Conservation (phyloP, 2,329 filamentous ascomycete species). For the Penicillium sclerotigenum region DNA sequence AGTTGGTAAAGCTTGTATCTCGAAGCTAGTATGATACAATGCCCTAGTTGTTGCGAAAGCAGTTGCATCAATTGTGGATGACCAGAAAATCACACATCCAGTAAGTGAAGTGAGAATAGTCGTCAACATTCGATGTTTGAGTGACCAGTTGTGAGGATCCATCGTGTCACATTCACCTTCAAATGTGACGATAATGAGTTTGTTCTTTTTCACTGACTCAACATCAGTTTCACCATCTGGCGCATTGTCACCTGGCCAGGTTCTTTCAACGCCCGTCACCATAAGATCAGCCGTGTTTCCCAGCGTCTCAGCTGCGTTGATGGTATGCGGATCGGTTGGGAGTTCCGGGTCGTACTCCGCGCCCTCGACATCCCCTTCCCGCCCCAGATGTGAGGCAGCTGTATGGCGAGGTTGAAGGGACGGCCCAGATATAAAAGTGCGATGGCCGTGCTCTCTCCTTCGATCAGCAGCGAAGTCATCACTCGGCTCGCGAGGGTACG, state of each 20-base stretch:
- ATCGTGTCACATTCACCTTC: slow-evolving; percentile 41
- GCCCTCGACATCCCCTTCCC: slow-evolving; percentile 9
- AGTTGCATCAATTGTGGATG: slow-evolving; percentile 50
- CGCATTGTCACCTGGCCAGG: slow-evolving; percentile 9
- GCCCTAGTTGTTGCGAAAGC: slow-evolving; percentile 41
- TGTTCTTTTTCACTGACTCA: slow-evolving; percentile 27
- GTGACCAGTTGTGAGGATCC: slow-evolving; percentile 49
- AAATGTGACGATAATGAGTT: slow-evolving; percentile 43
- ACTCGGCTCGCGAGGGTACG: not conserved
- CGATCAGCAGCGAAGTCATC: not conserved
- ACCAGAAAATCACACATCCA: slow-evolving; percentile 48
- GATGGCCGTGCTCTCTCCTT: slow-evolving; percentile 8
- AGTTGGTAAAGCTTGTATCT: slow-evolving; percentile 42
- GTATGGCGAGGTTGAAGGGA: slow-evolving; percentile 3
- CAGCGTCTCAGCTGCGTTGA: slow-evolving; percentile 18
- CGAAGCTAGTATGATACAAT: slow-evolving; percentile 12
- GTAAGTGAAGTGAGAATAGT: slow-evolving; percentile 33
- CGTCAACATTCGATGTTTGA: slow-evolving; percentile 28
- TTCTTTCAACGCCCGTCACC: slow-evolving; percentile 26
- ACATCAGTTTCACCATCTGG: not conserved
- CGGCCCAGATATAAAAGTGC: slow-evolving; percentile 3
- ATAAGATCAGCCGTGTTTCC: slow-evolving; percentile 22
- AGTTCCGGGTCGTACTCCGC: slow-evolving; percentile 14
- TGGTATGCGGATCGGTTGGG: slow-evolving; percentile 11
- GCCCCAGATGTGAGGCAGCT: not conserved